phyloP scores from a whole-genome alignment of 2,329 filamentous ascomycete species.

The Ophiosphaerella korrae region DNA sequence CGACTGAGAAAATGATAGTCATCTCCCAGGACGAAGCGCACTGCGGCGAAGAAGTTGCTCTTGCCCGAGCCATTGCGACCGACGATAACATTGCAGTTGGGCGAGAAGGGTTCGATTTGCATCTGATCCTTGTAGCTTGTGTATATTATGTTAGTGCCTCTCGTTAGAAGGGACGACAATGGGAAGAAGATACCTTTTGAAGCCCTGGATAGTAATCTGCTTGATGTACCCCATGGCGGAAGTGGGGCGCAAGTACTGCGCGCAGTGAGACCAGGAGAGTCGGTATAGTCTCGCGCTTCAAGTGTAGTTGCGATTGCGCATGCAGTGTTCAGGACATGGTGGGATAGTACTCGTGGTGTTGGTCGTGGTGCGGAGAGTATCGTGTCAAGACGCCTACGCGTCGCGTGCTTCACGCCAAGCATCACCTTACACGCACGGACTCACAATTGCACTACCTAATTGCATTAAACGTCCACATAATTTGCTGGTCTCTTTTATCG shows the following conservation, averaged over 20 bases:
- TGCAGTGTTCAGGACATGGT: constrained; percentile 23
- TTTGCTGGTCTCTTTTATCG: background rate
- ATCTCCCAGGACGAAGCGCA: constrained; percentile 97
- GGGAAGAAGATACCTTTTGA: constrained; percentile 76
- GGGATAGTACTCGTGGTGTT: constrained; percentile 10
- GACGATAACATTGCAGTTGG: constrained; percentile 97
- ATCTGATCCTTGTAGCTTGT: constrained; percentile 98
- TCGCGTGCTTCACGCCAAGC: constrained; percentile 28
- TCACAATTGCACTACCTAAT: no score
- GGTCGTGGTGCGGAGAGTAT: constrained; percentile 6
- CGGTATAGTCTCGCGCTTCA: background rate
- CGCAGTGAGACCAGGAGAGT: constrained; percentile 2
- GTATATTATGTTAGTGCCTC: constrained; percentile 13
- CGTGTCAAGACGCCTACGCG: constrained; percentile 28
- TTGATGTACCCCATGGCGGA: constrained; percentile 75
- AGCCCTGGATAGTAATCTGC: constrained; percentile 99
- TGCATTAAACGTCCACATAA: no score
- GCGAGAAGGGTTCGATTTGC: constrained; percentile 96
- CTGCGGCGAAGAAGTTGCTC: constrained; percentile 99
- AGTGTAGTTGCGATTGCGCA: constrained; percentile 15
- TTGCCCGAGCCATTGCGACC: constrained; percentile 99
- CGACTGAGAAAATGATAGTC: constrained; percentile 94
- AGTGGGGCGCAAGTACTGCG: constrained; percentile 16
- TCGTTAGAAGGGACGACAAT: background rate
- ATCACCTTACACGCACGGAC: background rate